Percentiles rank a stretch among this genome's conserved stretches.
phyloP scores from a whole-genome alignment of 1,139 yeast species.

The Maudiozyma humilis region DNA sequence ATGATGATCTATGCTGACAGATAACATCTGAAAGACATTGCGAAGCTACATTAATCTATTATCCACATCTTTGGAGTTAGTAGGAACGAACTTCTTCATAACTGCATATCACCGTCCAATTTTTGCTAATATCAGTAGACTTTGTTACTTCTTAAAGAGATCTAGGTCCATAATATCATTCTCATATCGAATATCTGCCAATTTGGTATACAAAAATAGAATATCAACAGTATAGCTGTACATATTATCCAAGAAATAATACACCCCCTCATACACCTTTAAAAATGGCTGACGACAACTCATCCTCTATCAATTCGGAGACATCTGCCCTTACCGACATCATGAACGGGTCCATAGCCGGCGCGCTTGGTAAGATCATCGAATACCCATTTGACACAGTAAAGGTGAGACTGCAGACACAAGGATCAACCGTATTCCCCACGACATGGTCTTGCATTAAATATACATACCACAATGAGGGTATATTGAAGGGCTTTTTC shows the following conservation, averaged over 20 bases:
- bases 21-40: background rate
- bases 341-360: slow-evolving; percentile 43
- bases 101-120: no score
- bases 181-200: no score
- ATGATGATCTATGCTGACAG: background rate
- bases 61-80: no score
- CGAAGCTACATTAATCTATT: no score
- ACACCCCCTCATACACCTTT: background rate
- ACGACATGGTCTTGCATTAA: slow-evolving; percentile 42
- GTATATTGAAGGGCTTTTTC: slow-evolving; percentile 50
- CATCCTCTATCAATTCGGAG: slow-evolving; percentile 3
- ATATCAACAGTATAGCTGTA: background rate
- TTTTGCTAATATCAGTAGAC: no score
- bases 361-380: slow-evolving; percentile 72
- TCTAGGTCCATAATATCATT: no score
- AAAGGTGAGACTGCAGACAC: slow-evolving; percentile 80
- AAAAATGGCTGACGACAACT: slow-evolving; percentile 2
- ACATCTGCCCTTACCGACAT: slow-evolving; percentile 25
- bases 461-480: slow-evolving; percentile 57
- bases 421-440: slow-evolving; percentile 37
- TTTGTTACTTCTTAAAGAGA: no score
- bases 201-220: background rate
- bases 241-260: background rate
- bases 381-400: slow-evolving; percentile 93
- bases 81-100: background rate